Evolutionary conservation across 202 grass and related monocot species (phyloP), one percentile per base, ranked within the genome.

Genomic region (Hordeum pubiflorum): DNA sequence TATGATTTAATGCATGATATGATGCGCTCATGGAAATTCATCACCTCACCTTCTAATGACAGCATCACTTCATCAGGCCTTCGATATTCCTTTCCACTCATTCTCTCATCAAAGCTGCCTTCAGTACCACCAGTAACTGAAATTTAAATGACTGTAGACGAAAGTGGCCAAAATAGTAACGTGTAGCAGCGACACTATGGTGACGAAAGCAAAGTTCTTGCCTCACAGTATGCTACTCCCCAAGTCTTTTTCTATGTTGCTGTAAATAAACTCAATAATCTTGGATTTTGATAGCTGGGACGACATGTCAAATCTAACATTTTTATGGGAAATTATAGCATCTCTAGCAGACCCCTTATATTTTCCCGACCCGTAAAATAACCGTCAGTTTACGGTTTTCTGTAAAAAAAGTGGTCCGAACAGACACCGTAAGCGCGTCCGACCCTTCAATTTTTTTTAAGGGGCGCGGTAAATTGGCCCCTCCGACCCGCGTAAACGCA

Each of bases 1-100:
- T 65, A 41, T 33, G 4, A 64, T 72, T 89, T 37, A 81, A 72
- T 77, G 72, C 26, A 11, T n/a, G 79, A 34, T 23, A 81, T 38
- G 59, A 39, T 37, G 59, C 21, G 0, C 61, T 24, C 18, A 63
- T 54, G 12, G 3, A 52, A 73, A 76, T 64, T 69, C 8, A 62
- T 52, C 9, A 9, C 58, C 82, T 41, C 22, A 17, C 77, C 43
- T 31, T 81, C 79, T 38, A 70, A 81, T 70, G 22, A 58, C 34
- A 24, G 15, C 65, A 43, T 57, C 52, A 80, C 6, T 13, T 26
- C 32, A 36, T 10, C 38, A 15, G n/a, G 10, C 10, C 10, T 65
- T 38, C 26, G 2, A 62, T 60, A 60, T 24, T 60, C 27, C 15
- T 50, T 17, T 18, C 46, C 46, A 50, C 46, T 58, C 20, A 24